Base-by-base conservation (phyloP, 2,329 filamentous ascomycete species). In the Colletotrichum echinochloae region DNA sequence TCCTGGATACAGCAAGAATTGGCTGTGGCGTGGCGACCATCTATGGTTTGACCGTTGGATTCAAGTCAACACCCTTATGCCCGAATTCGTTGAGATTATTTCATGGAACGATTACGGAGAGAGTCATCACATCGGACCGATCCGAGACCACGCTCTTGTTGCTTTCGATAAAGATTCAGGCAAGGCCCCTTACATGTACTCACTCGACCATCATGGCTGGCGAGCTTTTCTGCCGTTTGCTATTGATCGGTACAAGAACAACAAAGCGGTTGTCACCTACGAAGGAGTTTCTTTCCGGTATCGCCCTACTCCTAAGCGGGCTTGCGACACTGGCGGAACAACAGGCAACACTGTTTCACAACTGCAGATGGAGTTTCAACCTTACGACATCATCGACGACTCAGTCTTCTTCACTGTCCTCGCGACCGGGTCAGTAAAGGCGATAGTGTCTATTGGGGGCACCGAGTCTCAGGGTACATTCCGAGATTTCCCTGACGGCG, bases 21-120 rank as follows among this genome's bases (percentile, higher is more conserved):
- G 85, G 83, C 80, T 90, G 1, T 91, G 88, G 81, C 84, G 85
- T 4, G 84, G 87, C 20, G 89, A 90, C 69, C 80, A 85, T 55
- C 78, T 91, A 12, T 89, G 89, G 85, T 86, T 84, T 69, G 80
- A 88, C 65, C 85, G 89, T 33, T 90, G 88, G 89, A 80, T 85
- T 26, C 73, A 81, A 65, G 81, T 87, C 9, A 48, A 89, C 89
- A 77, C 89, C 84, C 77, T 89, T 88, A 54, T 86, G 88, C 66
- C 79, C 90, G 5, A 84, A 86, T 0, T 79, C 80, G 20, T 90
- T 83, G 52, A 80, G 74, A 82, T 84, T 67, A 81, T 84, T 65
- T 63, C 83, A 26, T 82, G 79, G 79, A 82, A 82, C 60, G 81
- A 89, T 74, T 88, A 84, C 57, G 86, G 86, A 52, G 86, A 88